Conservation (phyloP, 352 stramenopile species). For the Nothophytophthora sp. region DNA sequence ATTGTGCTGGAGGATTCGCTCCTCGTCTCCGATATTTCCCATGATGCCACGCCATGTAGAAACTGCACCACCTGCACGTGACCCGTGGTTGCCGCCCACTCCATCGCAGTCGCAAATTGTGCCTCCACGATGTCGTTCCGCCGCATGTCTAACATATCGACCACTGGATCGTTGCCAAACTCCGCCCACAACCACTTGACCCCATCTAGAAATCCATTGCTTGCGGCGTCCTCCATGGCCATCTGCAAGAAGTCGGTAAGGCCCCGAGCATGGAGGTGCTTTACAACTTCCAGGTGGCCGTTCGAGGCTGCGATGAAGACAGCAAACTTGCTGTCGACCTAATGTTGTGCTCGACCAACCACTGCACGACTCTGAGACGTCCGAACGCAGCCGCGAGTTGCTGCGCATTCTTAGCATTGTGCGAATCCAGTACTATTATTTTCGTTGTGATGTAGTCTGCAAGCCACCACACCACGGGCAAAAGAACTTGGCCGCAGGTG, state of each 20-base stretch:
- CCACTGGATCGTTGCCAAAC: not conserved
- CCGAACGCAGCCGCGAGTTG: not conserved
- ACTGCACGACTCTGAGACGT: not conserved
- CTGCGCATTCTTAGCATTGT: not conserved
- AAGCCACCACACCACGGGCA: conserved; percentile 10
- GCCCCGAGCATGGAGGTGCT: not conserved
- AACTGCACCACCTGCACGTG: conserved; percentile 1
- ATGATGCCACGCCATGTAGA: too few species aligned
- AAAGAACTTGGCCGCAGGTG: not conserved
- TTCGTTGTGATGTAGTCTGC: not conserved
- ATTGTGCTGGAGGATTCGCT: too few species aligned
- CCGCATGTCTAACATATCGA: not conserved
- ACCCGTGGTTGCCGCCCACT: not conserved
- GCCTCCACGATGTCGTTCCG: too few species aligned
- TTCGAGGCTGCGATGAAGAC: not conserved
- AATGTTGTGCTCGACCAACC: not conserved
- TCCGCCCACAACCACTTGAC: conserved; percentile 1
- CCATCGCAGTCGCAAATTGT: conserved; percentile 1
- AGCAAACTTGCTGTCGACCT: not conserved
- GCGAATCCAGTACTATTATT: not conserved
- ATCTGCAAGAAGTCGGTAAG: conserved; percentile 31
- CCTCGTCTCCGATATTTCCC: too few species aligned
- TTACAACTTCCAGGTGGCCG: conserved; percentile 1
- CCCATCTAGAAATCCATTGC: conserved; percentile 3
- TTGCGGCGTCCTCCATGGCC: conserved; percentile 12